These are phyloP conservation scores for Acanthamoeba polyphaga DNA, from an alignment of 208 protist genomes.

Conservation along the genomic window DNA sequence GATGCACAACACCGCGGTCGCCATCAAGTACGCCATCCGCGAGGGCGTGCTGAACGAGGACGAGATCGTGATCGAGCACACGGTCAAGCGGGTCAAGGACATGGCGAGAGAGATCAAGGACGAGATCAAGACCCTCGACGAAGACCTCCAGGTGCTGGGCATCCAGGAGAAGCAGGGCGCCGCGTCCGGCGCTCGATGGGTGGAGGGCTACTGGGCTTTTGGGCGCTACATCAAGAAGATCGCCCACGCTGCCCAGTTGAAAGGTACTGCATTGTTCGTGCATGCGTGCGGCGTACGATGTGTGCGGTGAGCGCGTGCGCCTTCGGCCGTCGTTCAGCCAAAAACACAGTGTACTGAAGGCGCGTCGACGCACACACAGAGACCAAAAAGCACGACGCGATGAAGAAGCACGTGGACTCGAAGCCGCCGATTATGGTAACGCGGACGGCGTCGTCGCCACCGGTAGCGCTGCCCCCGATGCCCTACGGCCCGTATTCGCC, in stretches of 20 bases:
- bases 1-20: neutral
- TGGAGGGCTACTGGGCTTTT: slow-evolving; percentile 43
- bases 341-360: neutral
- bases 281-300: neutral
- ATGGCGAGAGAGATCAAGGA: slow-evolving; percentile 11
- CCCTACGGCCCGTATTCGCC: neutral
- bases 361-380: neutral
- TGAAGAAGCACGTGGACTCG: neutral
- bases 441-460: neutral
- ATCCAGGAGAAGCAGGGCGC: slow-evolving; percentile 21
- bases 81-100: neutral
- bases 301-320: neutral
- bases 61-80: neutral
- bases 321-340: no score
- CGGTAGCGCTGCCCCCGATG: neutral
- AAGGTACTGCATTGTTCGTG: neutral
- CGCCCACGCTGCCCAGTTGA: slow-evolving; percentile 4
- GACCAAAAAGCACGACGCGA: neutral
- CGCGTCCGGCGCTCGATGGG: neutral
- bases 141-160: slow-evolving; percentile 33
- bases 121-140: slow-evolving; percentile 1
- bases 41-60: slow-evolving; percentile 13
- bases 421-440: neutral
- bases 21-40: slow-evolving; percentile 6
- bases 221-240: slow-evolving; percentile 54